Evolutionary conservation across 2,329 filamentous ascomycete genomes (phyloP).

Genomic region (Calonectria crousiana): DNA sequence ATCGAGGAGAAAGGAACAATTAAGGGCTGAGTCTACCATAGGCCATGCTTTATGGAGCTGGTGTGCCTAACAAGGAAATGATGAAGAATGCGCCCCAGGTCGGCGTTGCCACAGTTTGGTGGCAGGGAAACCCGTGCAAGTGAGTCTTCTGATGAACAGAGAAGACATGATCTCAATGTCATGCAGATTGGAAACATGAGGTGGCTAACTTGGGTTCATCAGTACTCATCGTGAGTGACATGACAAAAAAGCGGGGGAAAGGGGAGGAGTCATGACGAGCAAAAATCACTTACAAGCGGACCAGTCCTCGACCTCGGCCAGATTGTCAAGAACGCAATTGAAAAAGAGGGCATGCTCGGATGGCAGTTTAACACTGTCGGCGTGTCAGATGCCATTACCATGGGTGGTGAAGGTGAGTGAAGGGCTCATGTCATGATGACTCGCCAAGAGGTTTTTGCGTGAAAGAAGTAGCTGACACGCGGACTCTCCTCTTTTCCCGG

Average conservation of each 20-base stretch:
- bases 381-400: conserved; percentile 91
- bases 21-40: conserved; percentile 48
- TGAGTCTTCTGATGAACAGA: conserved; percentile 57
- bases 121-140: conserved; percentile 98
- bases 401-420: conserved; percentile 85
- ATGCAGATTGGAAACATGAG: neutral
- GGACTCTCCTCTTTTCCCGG: neutral
- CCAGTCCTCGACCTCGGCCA: conserved; percentile 87
- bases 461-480: neutral
- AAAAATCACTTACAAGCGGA: conserved; percentile 29
- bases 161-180: neutral
- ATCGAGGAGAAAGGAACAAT: neutral
- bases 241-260: conserved; percentile 26
- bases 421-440: neutral
- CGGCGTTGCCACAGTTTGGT: conserved; percentile 93
- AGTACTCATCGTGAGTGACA: conserved; percentile 57
- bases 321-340: conserved; percentile 84
- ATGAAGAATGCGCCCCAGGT: conserved; percentile 95
- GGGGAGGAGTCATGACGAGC: neutral
- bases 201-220: conserved; percentile 24
- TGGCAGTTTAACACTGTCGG: conserved; percentile 97
- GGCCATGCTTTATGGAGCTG: conserved; percentile 96
- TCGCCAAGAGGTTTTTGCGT: neutral
- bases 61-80: conserved; percentile 82
- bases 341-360: conserved; percentile 87